Evolutionary conservation across 75 land plant species (phyloP), one percentile per base, ranked within the genome.

Genomic region (Chamaecyparis obtusa): DNA sequence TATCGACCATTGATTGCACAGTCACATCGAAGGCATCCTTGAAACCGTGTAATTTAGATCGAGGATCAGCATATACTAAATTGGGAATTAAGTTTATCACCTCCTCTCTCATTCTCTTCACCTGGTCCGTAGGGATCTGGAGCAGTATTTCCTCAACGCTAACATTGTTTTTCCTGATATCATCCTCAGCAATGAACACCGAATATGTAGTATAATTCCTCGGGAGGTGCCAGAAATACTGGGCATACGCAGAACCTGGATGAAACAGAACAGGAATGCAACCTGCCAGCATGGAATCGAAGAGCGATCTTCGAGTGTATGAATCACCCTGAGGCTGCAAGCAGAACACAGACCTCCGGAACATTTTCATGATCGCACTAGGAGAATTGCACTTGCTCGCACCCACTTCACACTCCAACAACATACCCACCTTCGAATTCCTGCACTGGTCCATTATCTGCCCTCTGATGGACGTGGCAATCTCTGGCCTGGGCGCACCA

Each of bases 221-320:
- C 16, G 99, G 99, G 11, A 96, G 93, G 88, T 96, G 99, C 99
- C 99, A 98, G 3, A 90, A 90, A 83, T 96, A 98, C 81, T 98
- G 99, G 4, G 91, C 87, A 85, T 98, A 96, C 9, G 99, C 99
- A 9, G 99, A 93, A 15, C 94, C 92, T 1, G 91, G 93, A 90
- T 98, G 97, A 87, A 98, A 98, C 83, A 98, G 93, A 9, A 98
- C 99, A 75, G 99, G 99, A 76, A 98, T 98, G 85, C 99, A 98
- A 32, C 99, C 99, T 0, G 99, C 99, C 74, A 98, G 69, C 93
- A 98, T 98, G 0, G 99, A 95, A 69, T 98, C 99, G 85, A 98
- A 98, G 14, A 94, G 94, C 41, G 99, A 98, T 84, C 99, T 92
- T 13, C 99, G 89, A n/a, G 99, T 98, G 89, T 93, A 98, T 6